Evolutionary conservation across 1,284 basidiomycete genomes (phyloP).

Genomic region (Termitomyces sp.): DNA sequence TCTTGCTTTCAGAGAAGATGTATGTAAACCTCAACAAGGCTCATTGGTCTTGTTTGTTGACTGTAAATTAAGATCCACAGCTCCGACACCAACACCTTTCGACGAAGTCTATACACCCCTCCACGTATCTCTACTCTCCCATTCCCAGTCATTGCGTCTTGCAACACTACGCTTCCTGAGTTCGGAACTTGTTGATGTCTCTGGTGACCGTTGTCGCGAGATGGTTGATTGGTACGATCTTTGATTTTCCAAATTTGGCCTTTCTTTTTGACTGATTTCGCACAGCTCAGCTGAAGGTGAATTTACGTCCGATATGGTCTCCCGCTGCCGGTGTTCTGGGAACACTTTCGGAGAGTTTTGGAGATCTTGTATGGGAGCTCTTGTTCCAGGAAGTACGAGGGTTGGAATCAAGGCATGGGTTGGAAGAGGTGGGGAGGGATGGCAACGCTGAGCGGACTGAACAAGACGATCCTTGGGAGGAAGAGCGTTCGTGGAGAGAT

Average conservation of each 20-base stretch:
- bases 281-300: constrained; percentile 86
- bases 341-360: constrained; percentile 52
- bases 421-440: constrained; percentile 4
- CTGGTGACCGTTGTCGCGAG: constrained; percentile 42
- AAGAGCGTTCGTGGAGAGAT: constrained; percentile 70
- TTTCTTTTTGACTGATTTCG: neutral
- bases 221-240: constrained; percentile 59
- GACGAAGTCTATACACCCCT: constrained; percentile 45
- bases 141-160: constrained; percentile 54
- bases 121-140: constrained; percentile 48
- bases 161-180: constrained; percentile 51
- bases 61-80: constrained; percentile 16
- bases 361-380: constrained; percentile 68
- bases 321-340: constrained; percentile 73
- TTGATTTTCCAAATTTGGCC: neutral
- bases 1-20: constrained; percentile 47
- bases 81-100: constrained; percentile 30
- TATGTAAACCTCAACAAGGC: constrained; percentile 22
- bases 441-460: constrained; percentile 19
- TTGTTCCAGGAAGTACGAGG: constrained; percentile 60
- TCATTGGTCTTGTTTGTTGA: neutral
- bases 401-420: constrained; percentile 13
- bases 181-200: constrained; percentile 37
- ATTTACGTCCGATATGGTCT: constrained; percentile 83
- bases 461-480: constrained; percentile 50